phyloP scores from a whole-genome alignment of 495 filamentous ascomycete genomes.

The Tuber borchii region DNA sequence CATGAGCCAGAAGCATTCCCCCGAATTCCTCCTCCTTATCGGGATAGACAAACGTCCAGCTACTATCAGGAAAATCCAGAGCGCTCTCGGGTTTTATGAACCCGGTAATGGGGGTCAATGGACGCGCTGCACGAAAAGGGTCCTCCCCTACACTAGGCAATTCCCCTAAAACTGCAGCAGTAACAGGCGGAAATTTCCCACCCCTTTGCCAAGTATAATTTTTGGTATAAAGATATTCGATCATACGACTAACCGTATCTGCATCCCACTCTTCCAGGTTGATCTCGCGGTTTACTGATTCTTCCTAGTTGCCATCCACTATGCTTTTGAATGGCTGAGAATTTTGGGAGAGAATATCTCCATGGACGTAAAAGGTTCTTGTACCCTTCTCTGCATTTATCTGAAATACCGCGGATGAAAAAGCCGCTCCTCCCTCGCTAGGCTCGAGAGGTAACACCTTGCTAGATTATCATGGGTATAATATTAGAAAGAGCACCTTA shows the following conservation, averaged over 20 bases:
- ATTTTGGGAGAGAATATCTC: conserved; percentile 15
- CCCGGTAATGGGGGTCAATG: neutral
- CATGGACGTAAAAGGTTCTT: conserved; percentile 21
- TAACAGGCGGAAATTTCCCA: neutral
- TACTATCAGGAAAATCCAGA: no score
- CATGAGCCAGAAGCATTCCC: conserved; percentile 6
- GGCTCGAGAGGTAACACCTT: neutral
- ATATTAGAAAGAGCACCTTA: neutral
- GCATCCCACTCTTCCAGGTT: conserved; percentile 63
- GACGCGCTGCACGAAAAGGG: neutral
- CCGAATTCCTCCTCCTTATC: neutral
- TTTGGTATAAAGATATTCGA: conserved; percentile 82
- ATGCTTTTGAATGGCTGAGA: conserved; percentile 15
- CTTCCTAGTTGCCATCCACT: conserved; percentile 8
- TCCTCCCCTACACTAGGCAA: neutral
- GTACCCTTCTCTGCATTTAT: conserved; percentile 2
- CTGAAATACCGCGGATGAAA: neutral
- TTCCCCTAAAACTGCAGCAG: neutral
- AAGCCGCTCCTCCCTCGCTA: neutral
- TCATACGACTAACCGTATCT: conserved; percentile 72
- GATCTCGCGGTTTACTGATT: conserved; percentile 52
- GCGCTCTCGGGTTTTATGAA: neutral
- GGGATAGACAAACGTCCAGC: accelerated
- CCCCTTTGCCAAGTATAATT: conserved; percentile 69
- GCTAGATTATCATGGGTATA: neutral